Percentiles rank a stretch among this genome's conserved stretches.
These are phyloP conservation scores for Alternaria alternata DNA, from an alignment of 2,329 filamentous ascomycete genomes.

Conservation along the genomic window DNA sequence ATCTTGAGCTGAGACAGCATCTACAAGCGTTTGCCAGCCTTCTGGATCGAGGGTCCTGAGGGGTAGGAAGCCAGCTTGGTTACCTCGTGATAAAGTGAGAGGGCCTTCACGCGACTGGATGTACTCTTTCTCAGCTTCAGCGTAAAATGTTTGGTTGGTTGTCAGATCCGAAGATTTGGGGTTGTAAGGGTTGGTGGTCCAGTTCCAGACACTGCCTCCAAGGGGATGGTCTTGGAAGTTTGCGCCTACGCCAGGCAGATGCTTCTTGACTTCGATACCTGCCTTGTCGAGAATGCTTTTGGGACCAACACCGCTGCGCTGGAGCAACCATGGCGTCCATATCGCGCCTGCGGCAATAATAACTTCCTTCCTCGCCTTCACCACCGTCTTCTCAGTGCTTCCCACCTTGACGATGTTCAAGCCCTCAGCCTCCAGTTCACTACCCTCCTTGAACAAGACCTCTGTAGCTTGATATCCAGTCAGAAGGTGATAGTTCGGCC, in stretches of 20 bases:
- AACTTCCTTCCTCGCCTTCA: neutral
- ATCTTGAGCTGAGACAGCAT: slow-evolving; percentile 16
- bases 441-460: neutral
- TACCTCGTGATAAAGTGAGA: neutral
- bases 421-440: neutral
- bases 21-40: slow-evolving; percentile 13
- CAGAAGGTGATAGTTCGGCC: slow-evolving; percentile 36
- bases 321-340: neutral
- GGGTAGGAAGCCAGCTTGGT: slow-evolving; percentile 59
- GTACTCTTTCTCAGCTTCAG: neutral
- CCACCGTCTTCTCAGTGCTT: neutral
- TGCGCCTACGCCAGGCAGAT: slow-evolving; percentile 38
- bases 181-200: slow-evolving; percentile 9
- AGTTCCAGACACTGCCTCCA: slow-evolving; percentile 6
- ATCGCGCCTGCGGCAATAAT: neutral
- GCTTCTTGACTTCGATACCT: slow-evolving; percentile 30
- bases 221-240: slow-evolving; percentile 45
- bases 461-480: slow-evolving; percentile 23
- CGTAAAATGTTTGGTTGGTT: neutral
- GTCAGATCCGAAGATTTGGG: neutral
- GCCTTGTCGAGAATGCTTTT: slow-evolving; percentile 20
- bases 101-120: neutral
- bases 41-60: slow-evolving; percentile 59
- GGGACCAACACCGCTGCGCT: neutral
- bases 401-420: neutral